Evolutionary conservation across 257 asterid species (phyloP).

Genomic region (Striga asiatica): DNA sequence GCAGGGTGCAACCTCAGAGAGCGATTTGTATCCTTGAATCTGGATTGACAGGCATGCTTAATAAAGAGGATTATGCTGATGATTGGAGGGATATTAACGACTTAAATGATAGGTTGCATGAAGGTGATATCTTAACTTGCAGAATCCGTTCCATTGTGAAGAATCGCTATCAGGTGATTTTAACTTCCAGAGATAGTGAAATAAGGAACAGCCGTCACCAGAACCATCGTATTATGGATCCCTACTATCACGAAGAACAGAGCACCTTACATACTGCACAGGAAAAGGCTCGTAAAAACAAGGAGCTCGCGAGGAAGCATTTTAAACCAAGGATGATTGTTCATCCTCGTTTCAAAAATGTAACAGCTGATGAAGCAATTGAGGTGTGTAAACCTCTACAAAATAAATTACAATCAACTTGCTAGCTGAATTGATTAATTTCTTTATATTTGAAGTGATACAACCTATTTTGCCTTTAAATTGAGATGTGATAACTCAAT

Average conservation of each 20-base stretch:
- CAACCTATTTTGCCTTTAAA: neutral
- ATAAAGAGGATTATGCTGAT: slow-evolving; percentile 75
- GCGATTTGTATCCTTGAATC: slow-evolving; percentile 73
- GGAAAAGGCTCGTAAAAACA: slow-evolving; percentile 69
- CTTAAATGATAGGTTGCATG: slow-evolving; percentile 62
- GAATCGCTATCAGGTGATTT: slow-evolving; percentile 77
- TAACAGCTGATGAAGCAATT: slow-evolving; percentile 76
- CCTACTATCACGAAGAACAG: slow-evolving; percentile 69
- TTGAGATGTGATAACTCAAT: neutral
- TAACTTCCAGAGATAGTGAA: slow-evolving; percentile 74
- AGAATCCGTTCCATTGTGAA: slow-evolving; percentile 68
- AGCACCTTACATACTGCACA: slow-evolving; percentile 37
- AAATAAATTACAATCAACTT: neutral
- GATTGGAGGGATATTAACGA: slow-evolving; percentile 60
- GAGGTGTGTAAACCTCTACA: slow-evolving; percentile 34
- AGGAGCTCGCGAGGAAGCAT: slow-evolving; percentile 79
- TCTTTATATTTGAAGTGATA: neutral
- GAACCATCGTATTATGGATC: slow-evolving; percentile 42
- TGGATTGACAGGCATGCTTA: slow-evolving; percentile 76
- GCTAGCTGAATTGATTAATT: slow-evolving; percentile 6
- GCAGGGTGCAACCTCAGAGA: slow-evolving; percentile 71
- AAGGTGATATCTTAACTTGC: slow-evolving; percentile 77
- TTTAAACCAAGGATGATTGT: slow-evolving; percentile 90
- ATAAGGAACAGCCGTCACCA: slow-evolving; percentile 49
- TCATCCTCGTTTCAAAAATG: slow-evolving; percentile 81